Evolutionary conservation across 1,284 basidiomycete species (phyloP), one percentile per base, ranked within the genome.

Genomic region (Pseudozyma tsukubaensis): DNA sequence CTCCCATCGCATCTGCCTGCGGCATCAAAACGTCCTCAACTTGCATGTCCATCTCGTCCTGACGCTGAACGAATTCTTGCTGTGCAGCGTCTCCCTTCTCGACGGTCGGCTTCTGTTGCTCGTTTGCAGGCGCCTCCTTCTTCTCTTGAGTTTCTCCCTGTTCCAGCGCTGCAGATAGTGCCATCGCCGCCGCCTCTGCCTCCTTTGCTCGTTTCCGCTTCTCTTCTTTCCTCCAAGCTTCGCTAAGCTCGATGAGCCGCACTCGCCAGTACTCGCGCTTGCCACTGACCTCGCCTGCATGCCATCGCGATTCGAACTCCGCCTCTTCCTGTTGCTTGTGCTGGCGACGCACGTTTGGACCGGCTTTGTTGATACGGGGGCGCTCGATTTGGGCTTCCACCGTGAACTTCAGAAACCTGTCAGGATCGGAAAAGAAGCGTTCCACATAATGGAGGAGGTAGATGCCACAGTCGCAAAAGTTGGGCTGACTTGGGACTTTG

Each of bases 401-500:
- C 16, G 58, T 39, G 18, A 72, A 47, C 40, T 56, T 32, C n/a
- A 75, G 56, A 29, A 77, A 71, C 9, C 45, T 51, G 2, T 62
- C 60, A 5, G 80, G 81, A 18, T 81, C 71, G 14, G 59, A 57
- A 19, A 83, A 79, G 68, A 83, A 83, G 18, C 80, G 76, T 18
- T 82, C 79, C 21, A 84, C 72, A 48, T 73, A 80, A 54, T 83
- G 81, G 35, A 84, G 57, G 18, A 84, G 53, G 29, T 82, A 84
- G 62, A 84, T 64, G 51, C 94, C 94, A 76, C 94, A 95, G 82
- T 95, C 93, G 80, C 91, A 92, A 68, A 87, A 92, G 83, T 95
- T 94, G 8, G 90, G 90, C 82, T 95, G 94, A 45, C 86, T 86
- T 8, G 93, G 93, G 12, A 79, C 77, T 34, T 58, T 51, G 2